Percentiles rank a stretch among this genome's conserved stretches.
Conservation (phyloP, 495 filamentous ascomycete species). For the Neurospora sp. region DNA sequence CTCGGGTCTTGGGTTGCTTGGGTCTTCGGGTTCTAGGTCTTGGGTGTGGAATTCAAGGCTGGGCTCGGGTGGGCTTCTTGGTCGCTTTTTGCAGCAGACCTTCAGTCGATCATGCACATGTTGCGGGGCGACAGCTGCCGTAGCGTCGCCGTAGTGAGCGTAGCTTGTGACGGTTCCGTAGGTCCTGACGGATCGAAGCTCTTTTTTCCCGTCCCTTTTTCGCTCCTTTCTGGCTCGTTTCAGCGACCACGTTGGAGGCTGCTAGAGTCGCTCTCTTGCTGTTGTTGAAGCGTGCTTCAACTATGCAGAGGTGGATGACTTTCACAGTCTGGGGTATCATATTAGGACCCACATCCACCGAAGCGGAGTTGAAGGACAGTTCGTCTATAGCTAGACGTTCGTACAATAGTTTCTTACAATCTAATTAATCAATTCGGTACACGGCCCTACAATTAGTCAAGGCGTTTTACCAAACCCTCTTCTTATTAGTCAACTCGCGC, state of each 20-base stretch:
- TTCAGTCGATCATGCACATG: neutral
- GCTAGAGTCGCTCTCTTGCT: neutral
- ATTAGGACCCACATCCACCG: too few relatives aligned
- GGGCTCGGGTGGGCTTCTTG: neutral
- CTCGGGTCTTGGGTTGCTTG: neutral
- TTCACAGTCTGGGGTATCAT: too few relatives aligned
- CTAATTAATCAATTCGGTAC: too few relatives aligned
- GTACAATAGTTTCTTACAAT: too few relatives aligned
- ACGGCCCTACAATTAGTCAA: too few relatives aligned
- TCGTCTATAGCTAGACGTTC: too few relatives aligned
- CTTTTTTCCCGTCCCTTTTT: neutral
- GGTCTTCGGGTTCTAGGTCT: neutral
- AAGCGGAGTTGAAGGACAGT: too few relatives aligned
- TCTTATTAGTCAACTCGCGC: too few relatives aligned
- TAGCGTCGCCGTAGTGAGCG: neutral
- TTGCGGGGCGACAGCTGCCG: neutral
- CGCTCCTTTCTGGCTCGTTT: neutral
- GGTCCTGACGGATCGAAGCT: neutral
- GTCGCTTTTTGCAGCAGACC: neutral
- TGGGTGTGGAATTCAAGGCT: neutral
- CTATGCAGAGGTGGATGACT: too few relatives aligned
- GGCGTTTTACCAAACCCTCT: too few relatives aligned
- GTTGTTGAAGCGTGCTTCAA: neutral
- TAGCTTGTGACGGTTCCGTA: neutral
- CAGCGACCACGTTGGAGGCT: neutral